phyloP scores from a whole-genome alignment of 1,139 yeast species.

The Saccharomyces hybrid region DNA sequence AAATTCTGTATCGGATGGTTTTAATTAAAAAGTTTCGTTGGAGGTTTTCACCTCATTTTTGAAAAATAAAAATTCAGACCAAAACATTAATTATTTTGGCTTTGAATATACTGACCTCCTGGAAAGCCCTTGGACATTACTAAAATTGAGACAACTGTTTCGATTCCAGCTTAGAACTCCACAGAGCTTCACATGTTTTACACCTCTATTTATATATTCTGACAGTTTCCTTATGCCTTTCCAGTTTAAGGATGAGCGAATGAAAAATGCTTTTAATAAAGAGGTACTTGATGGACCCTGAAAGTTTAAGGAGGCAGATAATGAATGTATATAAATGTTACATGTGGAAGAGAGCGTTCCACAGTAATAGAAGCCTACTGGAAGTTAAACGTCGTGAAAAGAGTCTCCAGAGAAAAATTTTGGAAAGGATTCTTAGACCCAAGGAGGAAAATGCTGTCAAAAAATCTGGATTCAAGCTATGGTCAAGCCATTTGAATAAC shows the following conservation, averaged over 20 bases:
- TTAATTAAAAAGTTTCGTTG: no score
- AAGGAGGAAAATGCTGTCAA: conserved; percentile 1
- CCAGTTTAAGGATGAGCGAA: neutral
- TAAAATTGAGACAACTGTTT: neutral
- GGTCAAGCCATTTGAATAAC: conserved; percentile 6
- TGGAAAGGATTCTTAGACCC: conserved; percentile 3
- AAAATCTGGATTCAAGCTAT: conserved; percentile 12
- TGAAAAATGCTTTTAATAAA: neutral
- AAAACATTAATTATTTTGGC: neutral
- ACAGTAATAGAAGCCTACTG: neutral
- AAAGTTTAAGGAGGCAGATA: neutral
- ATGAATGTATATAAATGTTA: neutral
- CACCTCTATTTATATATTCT: neutral
- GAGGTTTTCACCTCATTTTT: neutral
- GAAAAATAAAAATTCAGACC: neutral
- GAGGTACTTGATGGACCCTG: neutral
- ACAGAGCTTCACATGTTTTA: neutral
- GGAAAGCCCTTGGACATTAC: neutral
- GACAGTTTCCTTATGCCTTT: neutral
- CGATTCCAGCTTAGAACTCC: neutral
- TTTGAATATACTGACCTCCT: neutral
- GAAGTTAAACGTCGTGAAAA: neutral
- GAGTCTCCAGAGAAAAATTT: conserved; percentile 1
- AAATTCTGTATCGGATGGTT: neutral
- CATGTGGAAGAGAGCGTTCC: neutral